These are phyloP conservation scores for Adansonia madagascariensis DNA, from an alignment of 441 rosid genomes.

Conservation along the genomic window DNA sequence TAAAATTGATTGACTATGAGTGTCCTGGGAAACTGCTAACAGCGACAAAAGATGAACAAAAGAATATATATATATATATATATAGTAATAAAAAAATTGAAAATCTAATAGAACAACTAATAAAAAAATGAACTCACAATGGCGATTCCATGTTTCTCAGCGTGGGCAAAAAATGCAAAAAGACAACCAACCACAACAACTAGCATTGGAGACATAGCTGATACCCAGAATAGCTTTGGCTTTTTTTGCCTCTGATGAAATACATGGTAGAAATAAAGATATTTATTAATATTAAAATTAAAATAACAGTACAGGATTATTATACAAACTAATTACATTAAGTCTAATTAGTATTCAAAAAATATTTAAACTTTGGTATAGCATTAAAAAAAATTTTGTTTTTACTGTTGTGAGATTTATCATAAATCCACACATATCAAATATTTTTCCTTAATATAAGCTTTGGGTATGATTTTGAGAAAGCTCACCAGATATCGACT, in stretches of 20 bases:
- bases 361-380: too few species aligned
- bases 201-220: slow-evolving; percentile 16
- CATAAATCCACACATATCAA: too few species aligned
- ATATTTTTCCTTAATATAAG: background rate
- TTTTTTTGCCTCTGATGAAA: background rate
- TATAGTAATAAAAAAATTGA: background rate
- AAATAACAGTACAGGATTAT: too few species aligned
- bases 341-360: too few species aligned
- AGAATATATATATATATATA: too few species aligned
- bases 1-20: too few species aligned
- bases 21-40: too few species aligned
- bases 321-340: too few species aligned
- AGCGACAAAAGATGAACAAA: too few species aligned
- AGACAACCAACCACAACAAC: slow-evolving; percentile 15
- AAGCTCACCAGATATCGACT: slow-evolving; percentile 68
- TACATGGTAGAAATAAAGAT: background rate
- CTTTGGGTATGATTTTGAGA: background rate
- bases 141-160: slow-evolving; percentile 15
- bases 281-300: too few species aligned
- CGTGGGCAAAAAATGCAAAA: background rate
- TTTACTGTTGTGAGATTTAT: too few species aligned
- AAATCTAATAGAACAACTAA: background rate
- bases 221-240: slow-evolving; percentile 8
- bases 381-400: too few species aligned
- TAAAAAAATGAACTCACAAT: background rate